Base-by-base conservation (phyloP, 2,329 filamentous ascomycete genomes). In the Aspergillus chevalieri region DNA sequence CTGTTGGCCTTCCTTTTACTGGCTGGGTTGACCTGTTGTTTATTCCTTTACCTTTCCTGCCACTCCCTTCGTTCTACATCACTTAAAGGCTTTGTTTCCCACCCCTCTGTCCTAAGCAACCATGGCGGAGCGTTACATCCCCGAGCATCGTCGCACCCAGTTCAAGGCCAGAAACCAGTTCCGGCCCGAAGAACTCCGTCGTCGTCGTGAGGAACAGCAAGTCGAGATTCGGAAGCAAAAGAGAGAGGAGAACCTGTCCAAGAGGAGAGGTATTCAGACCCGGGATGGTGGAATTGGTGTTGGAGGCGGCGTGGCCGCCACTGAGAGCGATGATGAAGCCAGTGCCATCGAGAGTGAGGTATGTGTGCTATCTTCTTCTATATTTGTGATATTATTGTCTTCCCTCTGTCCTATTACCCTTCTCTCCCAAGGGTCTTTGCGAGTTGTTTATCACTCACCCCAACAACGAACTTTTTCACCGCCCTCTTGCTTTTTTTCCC, bases 131-230 rank as follows among this genome's bases (percentile, higher is more conserved):
- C 89, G 93, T 68, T 98, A 96, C 79, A 98, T 98, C 68, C 93
- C 93, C 73, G 93, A 98, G 79, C 93, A 98, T 80, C 90, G 93
- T 74, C 91, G 93, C 70, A 96, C 89, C 60, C 91, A 95, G 78
- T 98, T 95, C 85, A 98, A 98, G 86, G 93, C 93, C 49, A 96
- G 96, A 83, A 92, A 89, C 76, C 89, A 89, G 67, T 97, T 98
- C 82, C 96, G 96, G 84, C 92, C 92, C 65, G 93, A 98, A 73
- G 93, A 98, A 79, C 86, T 98, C 60, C 89, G 93, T 71, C 91
- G 93, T 67, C 93, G 93, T 70, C 93, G 93, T 70, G 93, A 98
- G 74, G 93, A 98, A 77, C 91, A 96, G 75, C 93, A 97, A 78
- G 93, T 98, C 59, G 93, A 98, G 78, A 98, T 98, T 69, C 86